These are phyloP conservation scores for Wallacemonas sp. DNA, from an alignment of 208 protist genomes.

Conservation along the genomic window DNA sequence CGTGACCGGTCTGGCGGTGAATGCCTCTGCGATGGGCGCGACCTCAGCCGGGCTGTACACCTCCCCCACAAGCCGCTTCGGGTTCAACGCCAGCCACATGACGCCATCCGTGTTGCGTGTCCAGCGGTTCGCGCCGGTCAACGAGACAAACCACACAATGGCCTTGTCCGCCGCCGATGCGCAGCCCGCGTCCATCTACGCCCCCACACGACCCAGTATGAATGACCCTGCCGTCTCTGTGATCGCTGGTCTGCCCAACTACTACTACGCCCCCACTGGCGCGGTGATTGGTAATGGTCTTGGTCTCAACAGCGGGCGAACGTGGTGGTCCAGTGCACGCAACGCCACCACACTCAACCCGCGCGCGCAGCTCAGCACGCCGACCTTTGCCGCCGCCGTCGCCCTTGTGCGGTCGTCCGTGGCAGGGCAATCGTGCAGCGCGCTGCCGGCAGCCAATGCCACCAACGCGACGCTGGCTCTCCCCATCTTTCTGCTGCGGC, in stretches of 20 bases:
- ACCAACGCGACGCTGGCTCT: slow-evolving; percentile 22
- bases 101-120: slow-evolving; percentile 20
- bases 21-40: slow-evolving; percentile 9
- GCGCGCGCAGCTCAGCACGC: slow-evolving; percentile 12
- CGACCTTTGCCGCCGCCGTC: slow-evolving; percentile 41
- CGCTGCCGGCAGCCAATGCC: slow-evolving; percentile 10
- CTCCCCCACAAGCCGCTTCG: not conserved
- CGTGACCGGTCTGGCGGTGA: slow-evolving; percentile 18
- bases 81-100: slow-evolving; percentile 8
- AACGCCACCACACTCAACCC: not conserved
- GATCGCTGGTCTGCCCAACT: slow-evolving; percentile 27
- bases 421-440: slow-evolving; percentile 41
- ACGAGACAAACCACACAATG: not conserved
- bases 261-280: slow-evolving; percentile 28
- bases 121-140: slow-evolving; percentile 12
- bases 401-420: slow-evolving; percentile 48
- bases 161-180: not conserved
- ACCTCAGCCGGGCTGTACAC: not conserved
- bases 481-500: slow-evolving; percentile 54
- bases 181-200: slow-evolving; percentile 8
- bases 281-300: slow-evolving; percentile 55
- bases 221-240: not conserved
- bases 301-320: slow-evolving; percentile 23
- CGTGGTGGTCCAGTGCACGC: not conserved
- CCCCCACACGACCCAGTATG: not conserved